phyloP scores from a whole-genome alignment of 176 grass and related monocot species.

The Canna indica region DNA sequence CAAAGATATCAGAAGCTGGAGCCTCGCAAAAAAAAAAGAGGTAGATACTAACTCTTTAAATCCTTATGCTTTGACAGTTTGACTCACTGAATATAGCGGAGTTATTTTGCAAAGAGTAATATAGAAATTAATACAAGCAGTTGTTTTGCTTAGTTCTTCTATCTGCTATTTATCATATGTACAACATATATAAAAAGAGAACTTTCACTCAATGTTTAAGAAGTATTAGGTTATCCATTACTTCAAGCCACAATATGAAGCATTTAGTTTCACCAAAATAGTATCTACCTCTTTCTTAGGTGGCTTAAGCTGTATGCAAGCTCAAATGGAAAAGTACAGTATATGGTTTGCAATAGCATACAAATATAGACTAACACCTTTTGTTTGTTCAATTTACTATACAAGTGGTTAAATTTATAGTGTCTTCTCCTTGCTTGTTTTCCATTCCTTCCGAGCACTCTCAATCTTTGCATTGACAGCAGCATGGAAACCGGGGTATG shows the following conservation, averaged over 20 bases:
- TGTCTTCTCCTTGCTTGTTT: constrained; percentile 43
- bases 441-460: constrained; percentile 49
- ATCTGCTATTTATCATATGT: not conserved
- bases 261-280: no score
- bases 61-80: not conserved
- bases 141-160: not conserved
- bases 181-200: not conserved
- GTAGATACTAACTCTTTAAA: not conserved
- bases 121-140: not conserved
- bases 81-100: no score
- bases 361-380: not conserved
- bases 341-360: not conserved
- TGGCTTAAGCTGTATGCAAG: not conserved
- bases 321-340: not conserved
- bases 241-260: not conserved
- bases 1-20: not conserved
- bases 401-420: not conserved
- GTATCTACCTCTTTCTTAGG: no score
- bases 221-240: not conserved
- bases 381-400: not conserved
- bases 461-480: constrained; percentile 57
- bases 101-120: no score
- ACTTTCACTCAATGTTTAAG: not conserved
- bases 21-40: not conserved
- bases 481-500: constrained; percentile 73